phyloP scores from a whole-genome alignment of 2,329 filamentous ascomycete species.

The Basipetospora chlamydospora region DNA sequence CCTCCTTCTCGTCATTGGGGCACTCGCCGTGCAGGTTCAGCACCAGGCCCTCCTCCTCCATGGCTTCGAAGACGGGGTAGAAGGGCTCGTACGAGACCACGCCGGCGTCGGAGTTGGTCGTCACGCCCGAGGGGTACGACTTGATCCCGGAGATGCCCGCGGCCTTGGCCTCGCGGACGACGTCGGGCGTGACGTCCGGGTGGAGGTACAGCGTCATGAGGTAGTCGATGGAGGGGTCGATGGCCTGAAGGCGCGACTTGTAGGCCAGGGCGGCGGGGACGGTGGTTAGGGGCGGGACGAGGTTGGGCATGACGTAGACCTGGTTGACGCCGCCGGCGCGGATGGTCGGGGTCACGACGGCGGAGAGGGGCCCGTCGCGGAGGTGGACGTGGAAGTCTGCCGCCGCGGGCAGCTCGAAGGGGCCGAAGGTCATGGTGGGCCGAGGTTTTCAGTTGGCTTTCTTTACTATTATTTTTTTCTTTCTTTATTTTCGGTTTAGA shows the following conservation, averaged over 20 bases:
- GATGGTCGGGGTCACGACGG: conserved; percentile 34
- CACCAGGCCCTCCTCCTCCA: conserved; percentile 73
- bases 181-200: conserved; percentile 47
- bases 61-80: conserved; percentile 71
- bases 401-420: conserved; percentile 46
- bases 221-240: conserved; percentile 49
- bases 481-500: too few species aligned
- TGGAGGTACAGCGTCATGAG: conserved; percentile 58
- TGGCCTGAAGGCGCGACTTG: conserved; percentile 40
- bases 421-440: too few species aligned
- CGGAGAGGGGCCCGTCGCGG: conserved; percentile 51
- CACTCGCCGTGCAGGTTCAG: conserved; percentile 89
- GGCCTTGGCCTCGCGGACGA: conserved; percentile 57
- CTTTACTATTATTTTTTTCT: too few species aligned
- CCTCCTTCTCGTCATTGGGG: too few species aligned
- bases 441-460: too few species aligned
- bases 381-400: conserved; percentile 61
- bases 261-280: conserved; percentile 46
- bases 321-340: conserved; percentile 51
- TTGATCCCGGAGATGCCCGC: conserved; percentile 62
- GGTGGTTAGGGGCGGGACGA: conserved; percentile 21
- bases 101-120: conserved; percentile 53
- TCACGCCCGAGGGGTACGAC: conserved; percentile 49
- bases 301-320: conserved; percentile 48
- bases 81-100: conserved; percentile 57